Base-by-base conservation (phyloP, 1,284 basidiomycete genomes). In the Grifola frondosa region DNA sequence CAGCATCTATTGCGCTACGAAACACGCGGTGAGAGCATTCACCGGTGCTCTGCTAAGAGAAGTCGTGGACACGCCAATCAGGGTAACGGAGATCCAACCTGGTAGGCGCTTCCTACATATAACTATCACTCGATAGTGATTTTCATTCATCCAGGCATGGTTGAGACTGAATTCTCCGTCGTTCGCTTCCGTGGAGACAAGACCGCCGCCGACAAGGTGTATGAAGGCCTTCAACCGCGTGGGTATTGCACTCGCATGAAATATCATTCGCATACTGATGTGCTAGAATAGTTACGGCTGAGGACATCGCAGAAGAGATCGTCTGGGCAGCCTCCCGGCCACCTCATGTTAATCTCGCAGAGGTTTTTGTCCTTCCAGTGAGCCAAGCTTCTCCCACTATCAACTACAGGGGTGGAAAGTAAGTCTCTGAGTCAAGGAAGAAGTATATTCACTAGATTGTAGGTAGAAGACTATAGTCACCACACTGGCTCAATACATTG, bases 281-380 rank as follows among this genome's bases (percentile, higher is more conserved):
- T 31, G 10, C n/a, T 25, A 4, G 23, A 38, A 42, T 61, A 83
- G 88, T 93, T 60, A 77, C 79, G 3, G 85, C 86, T 8, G 74
- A 84, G 46, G 92, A 96, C 61, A 87, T 96, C 40, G 96, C 96
- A 1, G 95, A 99, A 66, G 93, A 99, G 67, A 96, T 99, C 58
- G 93, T 97, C 10, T 99, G 93, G 93, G 84, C 85, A 15, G 93
- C 95, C 15, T 77, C 86, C 11, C 84, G 94, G 23, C 91, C 91
- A 16, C 74, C 87, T 21, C 91, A 93, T 59, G 88, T 94, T 37
- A 91, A 94, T 61, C 74, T 94, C 35, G 91, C 90, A 2, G 85
- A 91, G 61, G 67, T 88, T 12, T 80, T 82, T 50, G 77, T 92
- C 35, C 78, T 90, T 52, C 88, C 88, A 2, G 84, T 88, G 23